Percentiles rank a stretch among this genome's conserved stretches.
These are phyloP conservation scores for Solanum hybrid DNA, from an alignment of 305 asterid genomes.

Conservation along the genomic window DNA sequence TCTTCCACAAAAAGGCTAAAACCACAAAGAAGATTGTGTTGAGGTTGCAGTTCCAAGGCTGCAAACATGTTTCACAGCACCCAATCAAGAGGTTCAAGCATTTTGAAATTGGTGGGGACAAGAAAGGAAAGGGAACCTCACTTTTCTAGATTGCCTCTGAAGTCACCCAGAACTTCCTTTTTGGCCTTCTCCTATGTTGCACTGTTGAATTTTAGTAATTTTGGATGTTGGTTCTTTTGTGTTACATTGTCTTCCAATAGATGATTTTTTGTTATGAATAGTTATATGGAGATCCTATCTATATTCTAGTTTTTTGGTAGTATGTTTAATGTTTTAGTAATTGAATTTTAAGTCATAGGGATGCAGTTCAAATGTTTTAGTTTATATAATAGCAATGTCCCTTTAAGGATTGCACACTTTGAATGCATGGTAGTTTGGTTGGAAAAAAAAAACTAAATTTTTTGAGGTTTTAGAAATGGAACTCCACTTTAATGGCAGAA, in stretches of 20 bases:
- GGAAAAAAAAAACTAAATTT: not conserved
- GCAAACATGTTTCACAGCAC: too few relatives aligned
- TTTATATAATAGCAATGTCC: not conserved
- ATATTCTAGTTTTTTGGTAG: not conserved
- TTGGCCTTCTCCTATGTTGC: not conserved
- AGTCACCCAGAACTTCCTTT: not conserved
- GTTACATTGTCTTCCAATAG: not conserved
- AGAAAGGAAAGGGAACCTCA: slow-evolving; percentile 15
- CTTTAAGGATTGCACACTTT: not conserved
- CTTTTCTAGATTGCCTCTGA: slow-evolving; percentile 4
- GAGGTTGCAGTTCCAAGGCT: too few relatives aligned
- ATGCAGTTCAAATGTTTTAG: not conserved
- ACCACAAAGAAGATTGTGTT: too few relatives aligned
- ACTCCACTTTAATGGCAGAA: not conserved
- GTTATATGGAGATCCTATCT: not conserved
- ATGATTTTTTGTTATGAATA: not conserved
- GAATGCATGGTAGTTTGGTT: not conserved
- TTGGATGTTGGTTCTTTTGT: not conserved
- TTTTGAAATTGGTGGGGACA: slow-evolving; percentile 15
- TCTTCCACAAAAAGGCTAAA: too few relatives aligned
- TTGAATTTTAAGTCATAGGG: not conserved
- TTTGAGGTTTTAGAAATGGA: not conserved
- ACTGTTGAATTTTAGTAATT: not conserved
- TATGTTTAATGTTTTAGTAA: not conserved
- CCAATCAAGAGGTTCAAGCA: not conserved